Evolutionary conservation across 1,139 yeast genomes (phyloP).

Genomic region (Suhomyces maxii): DNA sequence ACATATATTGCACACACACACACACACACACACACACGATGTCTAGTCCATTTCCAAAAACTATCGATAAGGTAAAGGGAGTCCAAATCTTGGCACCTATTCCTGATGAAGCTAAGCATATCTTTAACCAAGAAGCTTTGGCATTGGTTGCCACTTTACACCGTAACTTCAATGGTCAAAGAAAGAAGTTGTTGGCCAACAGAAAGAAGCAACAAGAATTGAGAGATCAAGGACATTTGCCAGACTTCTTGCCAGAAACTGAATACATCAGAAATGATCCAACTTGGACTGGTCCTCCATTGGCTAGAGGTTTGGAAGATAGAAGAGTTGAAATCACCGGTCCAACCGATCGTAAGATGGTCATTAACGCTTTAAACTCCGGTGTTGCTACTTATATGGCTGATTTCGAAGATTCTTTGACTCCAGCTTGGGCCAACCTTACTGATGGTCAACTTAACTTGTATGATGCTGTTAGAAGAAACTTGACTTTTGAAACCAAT

Average conservation of each 20-base stretch:
- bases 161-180: conserved; percentile 63
- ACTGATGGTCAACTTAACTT: conserved; percentile 88
- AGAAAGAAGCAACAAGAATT: conserved; percentile 59
- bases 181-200: conserved; percentile 60
- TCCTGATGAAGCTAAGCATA: conserved; percentile 58
- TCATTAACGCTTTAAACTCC: conserved; percentile 87
- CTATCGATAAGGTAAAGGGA: conserved; percentile 55
- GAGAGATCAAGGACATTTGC: conserved; percentile 68
- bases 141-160: conserved; percentile 74
- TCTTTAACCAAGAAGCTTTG: conserved; percentile 67
- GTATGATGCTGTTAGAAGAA: conserved; percentile 79
- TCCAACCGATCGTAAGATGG: conserved; percentile 90
- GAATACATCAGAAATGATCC: conserved; percentile 67
- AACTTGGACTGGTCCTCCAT: conserved; percentile 77
- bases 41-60: conserved; percentile 55
- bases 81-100: conserved; percentile 67
- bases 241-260: conserved; percentile 75
- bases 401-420: conserved; percentile 91
- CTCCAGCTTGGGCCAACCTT: conserved; percentile 93
- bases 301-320: conserved; percentile 75
- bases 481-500: conserved; percentile 56
- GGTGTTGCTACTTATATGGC: conserved; percentile 92
- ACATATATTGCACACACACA: no score
- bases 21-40: no score
- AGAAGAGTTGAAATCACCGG: conserved; percentile 87